Evolutionary conservation across 176 grass and related monocot species (phyloP).

Genomic region (Calamus simplicifolius): DNA sequence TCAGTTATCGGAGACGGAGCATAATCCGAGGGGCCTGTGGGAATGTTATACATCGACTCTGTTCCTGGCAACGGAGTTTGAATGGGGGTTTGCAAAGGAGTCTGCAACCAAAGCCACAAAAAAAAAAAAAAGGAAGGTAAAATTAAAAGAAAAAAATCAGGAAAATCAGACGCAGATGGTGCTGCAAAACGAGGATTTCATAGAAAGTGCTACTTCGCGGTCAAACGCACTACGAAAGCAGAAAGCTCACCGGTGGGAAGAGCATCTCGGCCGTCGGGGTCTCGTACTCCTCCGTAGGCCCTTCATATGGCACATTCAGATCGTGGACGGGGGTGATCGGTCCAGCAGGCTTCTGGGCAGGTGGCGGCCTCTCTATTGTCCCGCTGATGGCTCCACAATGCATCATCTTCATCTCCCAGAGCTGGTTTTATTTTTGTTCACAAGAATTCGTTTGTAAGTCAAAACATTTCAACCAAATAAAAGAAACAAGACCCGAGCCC

Average conservation of each 20-base stretch:
- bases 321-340: not conserved
- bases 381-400: conserved; percentile 77
- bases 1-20: conserved; percentile 73
- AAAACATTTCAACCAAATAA: conserved; percentile 23
- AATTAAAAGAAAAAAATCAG: not conserved
- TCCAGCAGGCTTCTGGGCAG: conserved; percentile 6
- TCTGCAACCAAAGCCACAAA: conserved; percentile 26
- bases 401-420: conserved; percentile 99
- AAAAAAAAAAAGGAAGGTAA: not conserved
- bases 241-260: conserved; percentile 52
- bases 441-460: too few species aligned
- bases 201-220: not conserved
- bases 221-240: too few species aligned
- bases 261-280: conserved; percentile 82
- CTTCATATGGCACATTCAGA: conserved; percentile 83
- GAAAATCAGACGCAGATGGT: not conserved
- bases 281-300: conserved; percentile 85
- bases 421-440: conserved; percentile 31
- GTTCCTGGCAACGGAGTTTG: conserved; percentile 57
- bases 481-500: not conserved
- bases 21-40: conserved; percentile 74
- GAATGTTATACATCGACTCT: conserved; percentile 84
- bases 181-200: not conserved
- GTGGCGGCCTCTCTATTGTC: conserved; percentile 39
- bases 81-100: conserved; percentile 69